Percentiles rank a stretch among this genome's conserved stretches.
Evolutionary conservation across 257 asterid genomes (phyloP).

Genomic region (Echium plantagineum): DNA sequence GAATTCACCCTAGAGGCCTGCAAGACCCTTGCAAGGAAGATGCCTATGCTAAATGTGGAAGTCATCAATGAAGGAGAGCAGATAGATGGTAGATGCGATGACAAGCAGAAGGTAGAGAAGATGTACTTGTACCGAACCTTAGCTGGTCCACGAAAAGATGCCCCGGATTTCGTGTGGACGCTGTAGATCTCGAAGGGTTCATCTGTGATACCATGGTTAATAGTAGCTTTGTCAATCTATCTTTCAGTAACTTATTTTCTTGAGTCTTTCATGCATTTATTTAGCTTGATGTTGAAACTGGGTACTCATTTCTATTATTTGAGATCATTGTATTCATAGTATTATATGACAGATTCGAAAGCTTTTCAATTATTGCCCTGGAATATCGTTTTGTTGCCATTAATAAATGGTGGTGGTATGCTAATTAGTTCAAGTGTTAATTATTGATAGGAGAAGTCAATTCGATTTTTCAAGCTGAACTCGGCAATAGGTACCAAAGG

Average conservation of each 20-base stretch:
- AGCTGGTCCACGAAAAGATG: conserved; percentile 64
- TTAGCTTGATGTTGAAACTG: neutral
- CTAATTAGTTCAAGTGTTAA: too few species aligned
- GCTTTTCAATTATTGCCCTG: too few species aligned
- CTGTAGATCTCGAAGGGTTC: conserved; percentile 22
- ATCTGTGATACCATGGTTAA: neutral
- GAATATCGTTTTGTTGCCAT: too few species aligned
- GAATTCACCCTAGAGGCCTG: conserved; percentile 75
- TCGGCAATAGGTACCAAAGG: too few species aligned
- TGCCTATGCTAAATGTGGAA: conserved; percentile 72
- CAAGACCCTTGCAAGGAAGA: conserved; percentile 62
- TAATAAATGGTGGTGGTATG: too few species aligned
- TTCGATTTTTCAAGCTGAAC: too few species aligned
- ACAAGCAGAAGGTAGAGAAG: conserved; percentile 44
- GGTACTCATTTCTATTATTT: neutral
- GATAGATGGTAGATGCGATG: conserved; percentile 30
- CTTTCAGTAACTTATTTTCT: neutral
- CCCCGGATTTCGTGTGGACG: conserved; percentile 62
- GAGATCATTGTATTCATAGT: neutral
- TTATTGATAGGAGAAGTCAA: too few species aligned
- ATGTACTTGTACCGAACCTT: conserved; percentile 71
- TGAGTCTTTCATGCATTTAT: neutral
- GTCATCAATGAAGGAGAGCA: conserved; percentile 46
- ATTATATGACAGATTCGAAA: neutral
- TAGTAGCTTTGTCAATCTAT: neutral